phyloP scores from a whole-genome alignment of 2,329 filamentous ascomycete genomes.

The Dactylellina leptospora region DNA sequence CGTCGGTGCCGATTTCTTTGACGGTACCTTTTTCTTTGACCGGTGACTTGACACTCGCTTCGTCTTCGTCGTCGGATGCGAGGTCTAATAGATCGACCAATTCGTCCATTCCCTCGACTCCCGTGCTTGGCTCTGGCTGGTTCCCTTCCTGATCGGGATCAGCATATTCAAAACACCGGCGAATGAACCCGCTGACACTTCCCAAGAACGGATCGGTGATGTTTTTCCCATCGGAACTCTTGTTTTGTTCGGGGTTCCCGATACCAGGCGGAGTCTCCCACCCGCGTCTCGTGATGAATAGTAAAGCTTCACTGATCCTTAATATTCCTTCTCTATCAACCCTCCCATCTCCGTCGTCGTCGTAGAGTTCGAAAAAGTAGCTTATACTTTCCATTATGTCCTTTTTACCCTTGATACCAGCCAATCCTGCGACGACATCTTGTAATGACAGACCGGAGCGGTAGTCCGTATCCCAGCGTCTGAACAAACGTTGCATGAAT shows the following conservation, averaged over 20 bases:
- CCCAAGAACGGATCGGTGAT: slow-evolving; percentile 88
- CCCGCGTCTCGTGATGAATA: slow-evolving; percentile 90
- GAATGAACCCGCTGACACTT: slow-evolving; percentile 94
- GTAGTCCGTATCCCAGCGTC: slow-evolving; percentile 83
- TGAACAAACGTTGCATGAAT: slow-evolving; percentile 87
- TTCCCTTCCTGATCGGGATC: slow-evolving; percentile 76
- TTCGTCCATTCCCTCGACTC: slow-evolving; percentile 61
- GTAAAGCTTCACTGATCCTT: slow-evolving; percentile 88
- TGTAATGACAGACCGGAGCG: slow-evolving; percentile 83
- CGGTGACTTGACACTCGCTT: slow-evolving; percentile 41
- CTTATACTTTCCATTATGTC: slow-evolving; percentile 98
- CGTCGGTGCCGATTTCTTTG: slow-evolving; percentile 54
- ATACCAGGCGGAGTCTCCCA: slow-evolving; percentile 73
- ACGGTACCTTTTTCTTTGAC: slow-evolving; percentile 52
- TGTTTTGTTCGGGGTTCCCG: slow-evolving; percentile 57
- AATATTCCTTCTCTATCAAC: slow-evolving; percentile 96
- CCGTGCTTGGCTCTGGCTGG: slow-evolving; percentile 66
- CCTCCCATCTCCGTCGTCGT: slow-evolving; percentile 87
- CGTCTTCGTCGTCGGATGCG: slow-evolving; percentile 56
- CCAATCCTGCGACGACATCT: slow-evolving; percentile 89
- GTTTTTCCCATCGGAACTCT: slow-evolving; percentile 59
- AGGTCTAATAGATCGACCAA: slow-evolving; percentile 62
- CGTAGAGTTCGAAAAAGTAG: slow-evolving; percentile 97
- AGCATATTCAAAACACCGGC: slow-evolving; percentile 96
- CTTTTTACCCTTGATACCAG: slow-evolving; percentile 87